These are phyloP conservation scores for Arachnomyces sp. DNA, from an alignment of 2,329 filamentous ascomycete genomes.

Conservation along the genomic window DNA sequence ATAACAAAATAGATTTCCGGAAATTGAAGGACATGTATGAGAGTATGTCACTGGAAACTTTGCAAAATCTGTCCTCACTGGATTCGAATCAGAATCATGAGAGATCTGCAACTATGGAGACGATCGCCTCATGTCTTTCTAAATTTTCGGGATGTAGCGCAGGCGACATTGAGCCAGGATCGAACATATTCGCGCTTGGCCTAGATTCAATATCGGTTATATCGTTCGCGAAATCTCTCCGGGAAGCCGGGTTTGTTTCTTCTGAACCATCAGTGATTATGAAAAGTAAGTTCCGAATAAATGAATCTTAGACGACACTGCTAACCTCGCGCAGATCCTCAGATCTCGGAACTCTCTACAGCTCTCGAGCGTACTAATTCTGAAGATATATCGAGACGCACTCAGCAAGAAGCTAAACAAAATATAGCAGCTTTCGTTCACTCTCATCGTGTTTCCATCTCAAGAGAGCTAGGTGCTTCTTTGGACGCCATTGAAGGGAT, in stretches of 20 bases:
- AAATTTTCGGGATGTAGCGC: conserved; percentile 43
- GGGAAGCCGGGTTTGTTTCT: conserved; percentile 51
- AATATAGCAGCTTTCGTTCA: conserved; percentile 58
- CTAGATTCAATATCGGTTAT: conserved; percentile 83
- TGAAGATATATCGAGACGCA: conserved; percentile 12
- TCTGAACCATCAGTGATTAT: conserved; percentile 62
- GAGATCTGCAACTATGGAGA: conserved; percentile 29
- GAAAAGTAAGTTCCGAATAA: conserved; percentile 43
- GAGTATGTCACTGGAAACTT: conserved; percentile 49
- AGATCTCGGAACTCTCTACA: conserved; percentile 33
- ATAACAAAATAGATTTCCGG: conserved; percentile 81
- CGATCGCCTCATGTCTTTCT: conserved; percentile 49
- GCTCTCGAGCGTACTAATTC: conserved; percentile 12
- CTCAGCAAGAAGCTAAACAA: conserved; percentile 50
- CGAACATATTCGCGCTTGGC: conserved; percentile 77
- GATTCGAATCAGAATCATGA: conserved; percentile 18
- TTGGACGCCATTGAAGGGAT: conserved; percentile 60
- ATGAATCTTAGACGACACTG: conserved; percentile 36
- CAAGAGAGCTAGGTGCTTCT: conserved; percentile 43
- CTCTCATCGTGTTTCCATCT: conserved; percentile 48
- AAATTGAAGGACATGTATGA: conserved; percentile 60
- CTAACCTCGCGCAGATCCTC: conserved; percentile 21
- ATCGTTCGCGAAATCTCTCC: conserved; percentile 58
- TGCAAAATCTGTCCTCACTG: conserved; percentile 50
- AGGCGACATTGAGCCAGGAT: conserved; percentile 43